Evolutionary conservation across 75 land plant species (phyloP).

Genomic region (Pinus taeda): DNA sequence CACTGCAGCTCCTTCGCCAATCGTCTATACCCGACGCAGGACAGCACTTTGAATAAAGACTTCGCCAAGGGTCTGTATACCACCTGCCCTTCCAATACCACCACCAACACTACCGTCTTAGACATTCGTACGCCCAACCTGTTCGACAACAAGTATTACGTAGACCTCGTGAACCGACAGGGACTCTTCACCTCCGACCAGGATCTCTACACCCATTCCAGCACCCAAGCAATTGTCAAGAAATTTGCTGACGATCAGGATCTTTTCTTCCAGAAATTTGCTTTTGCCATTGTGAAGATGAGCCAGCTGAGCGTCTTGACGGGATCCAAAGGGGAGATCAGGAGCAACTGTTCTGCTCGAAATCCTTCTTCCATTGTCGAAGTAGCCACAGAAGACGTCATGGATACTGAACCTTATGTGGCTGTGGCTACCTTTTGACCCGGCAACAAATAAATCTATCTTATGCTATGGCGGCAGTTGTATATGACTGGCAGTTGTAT

Average conservation of each 20-base stretch:
- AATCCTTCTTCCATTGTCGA: neutral
- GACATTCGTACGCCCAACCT: slow-evolving; percentile 42
- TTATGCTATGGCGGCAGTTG: too few species aligned
- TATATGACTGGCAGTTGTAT: too few species aligned
- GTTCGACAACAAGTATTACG: slow-evolving; percentile 76
- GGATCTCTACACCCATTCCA: slow-evolving; percentile 29
- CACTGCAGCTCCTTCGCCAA: neutral
- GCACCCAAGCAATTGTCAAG: slow-evolving; percentile 36
- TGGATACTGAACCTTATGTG: too few species aligned
- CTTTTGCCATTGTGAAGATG: neutral
- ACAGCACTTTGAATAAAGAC: neutral
- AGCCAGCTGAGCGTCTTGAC: neutral
- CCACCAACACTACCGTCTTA: neutral
- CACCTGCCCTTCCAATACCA: neutral
- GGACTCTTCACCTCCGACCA: slow-evolving; percentile 74
- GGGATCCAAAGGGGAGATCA: neutral
- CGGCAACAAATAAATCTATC: too few species aligned
- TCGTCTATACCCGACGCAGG: neutral
- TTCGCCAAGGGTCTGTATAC: neutral
- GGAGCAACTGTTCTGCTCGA: neutral
- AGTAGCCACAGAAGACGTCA: too few species aligned
- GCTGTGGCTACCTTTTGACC: too few species aligned
- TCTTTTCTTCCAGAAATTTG: neutral
- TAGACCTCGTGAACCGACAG: slow-evolving; percentile 41
- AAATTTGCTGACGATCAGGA: slow-evolving; percentile 25